These are phyloP conservation scores for Cutaneotrichosporon arboriforme DNA, from an alignment of 1,284 basidiomycete genomes.

Conservation along the genomic window DNA sequence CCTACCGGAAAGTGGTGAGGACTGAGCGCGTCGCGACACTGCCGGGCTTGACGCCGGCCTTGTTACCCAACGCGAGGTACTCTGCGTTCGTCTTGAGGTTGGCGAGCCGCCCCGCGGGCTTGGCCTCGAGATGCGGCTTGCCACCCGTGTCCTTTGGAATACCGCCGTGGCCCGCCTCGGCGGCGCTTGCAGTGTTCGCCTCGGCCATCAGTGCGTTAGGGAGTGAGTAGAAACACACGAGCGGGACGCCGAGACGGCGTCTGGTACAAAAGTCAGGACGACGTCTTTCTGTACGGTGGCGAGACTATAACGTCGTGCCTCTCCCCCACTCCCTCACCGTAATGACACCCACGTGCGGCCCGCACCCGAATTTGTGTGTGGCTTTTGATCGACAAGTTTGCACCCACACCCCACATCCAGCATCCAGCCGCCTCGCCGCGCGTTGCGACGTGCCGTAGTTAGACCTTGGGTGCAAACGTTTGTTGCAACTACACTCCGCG, in stretches of 20 bases:
- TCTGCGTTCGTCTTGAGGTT: slow-evolving; percentile 37
- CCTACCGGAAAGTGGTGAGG: slow-evolving; percentile 41
- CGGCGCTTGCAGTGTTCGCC: background rate
- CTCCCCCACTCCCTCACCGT: too few species aligned
- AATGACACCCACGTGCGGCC: too few species aligned
- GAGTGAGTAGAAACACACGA: background rate
- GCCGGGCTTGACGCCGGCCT: slow-evolving; percentile 32
- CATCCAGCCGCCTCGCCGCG: background rate
- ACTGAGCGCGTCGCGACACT: slow-evolving; percentile 40
- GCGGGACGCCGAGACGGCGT: background rate
- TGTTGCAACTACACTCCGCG: too few species aligned
- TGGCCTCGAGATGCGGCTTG: background rate
- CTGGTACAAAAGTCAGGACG: too few species aligned
- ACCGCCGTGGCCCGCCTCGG: background rate
- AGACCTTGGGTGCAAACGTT: too few species aligned
- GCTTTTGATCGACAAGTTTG: too few species aligned
- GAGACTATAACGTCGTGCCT: too few species aligned
- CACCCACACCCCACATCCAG: background rate
- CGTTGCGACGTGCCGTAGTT: too few species aligned
- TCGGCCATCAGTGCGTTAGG: slow-evolving; percentile 1
- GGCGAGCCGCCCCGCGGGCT: slow-evolving; percentile 10
- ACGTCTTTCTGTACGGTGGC: too few species aligned
- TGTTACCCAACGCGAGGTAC: slow-evolving; percentile 43
- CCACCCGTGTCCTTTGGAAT: background rate
- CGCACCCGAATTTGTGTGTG: too few species aligned